These are phyloP conservation scores for Pterocarpus santalinus DNA, from an alignment of 306 rosid genomes.

Conservation along the genomic window DNA sequence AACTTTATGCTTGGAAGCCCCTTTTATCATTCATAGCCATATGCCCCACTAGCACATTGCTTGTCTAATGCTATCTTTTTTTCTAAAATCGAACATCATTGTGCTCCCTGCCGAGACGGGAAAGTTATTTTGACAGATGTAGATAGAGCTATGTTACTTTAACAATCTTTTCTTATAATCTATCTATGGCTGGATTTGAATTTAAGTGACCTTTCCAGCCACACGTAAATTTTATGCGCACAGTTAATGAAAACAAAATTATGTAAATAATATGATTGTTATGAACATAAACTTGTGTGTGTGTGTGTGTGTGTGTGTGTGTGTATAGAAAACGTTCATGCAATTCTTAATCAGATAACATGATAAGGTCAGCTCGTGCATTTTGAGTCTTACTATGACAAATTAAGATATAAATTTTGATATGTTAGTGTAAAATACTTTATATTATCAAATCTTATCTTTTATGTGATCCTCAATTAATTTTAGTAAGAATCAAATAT, in stretches of 20 bases:
- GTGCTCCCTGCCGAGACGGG: slow-evolving; percentile 31
- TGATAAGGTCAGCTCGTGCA: not conserved
- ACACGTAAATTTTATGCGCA: not conserved
- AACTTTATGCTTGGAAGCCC: slow-evolving; percentile 43
- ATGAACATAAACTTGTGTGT: no score
- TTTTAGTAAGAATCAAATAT: no score
- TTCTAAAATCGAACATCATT: slow-evolving; percentile 33
- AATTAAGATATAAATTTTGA: no score
- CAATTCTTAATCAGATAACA: not conserved
- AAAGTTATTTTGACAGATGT: not conserved
- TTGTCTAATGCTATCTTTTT: slow-evolving; percentile 28
- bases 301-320: not conserved
- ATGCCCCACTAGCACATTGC: slow-evolving; percentile 52
- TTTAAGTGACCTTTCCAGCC: not conserved
- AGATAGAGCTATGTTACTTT: not conserved
- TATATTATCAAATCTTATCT: no score
- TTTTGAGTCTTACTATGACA: not conserved
- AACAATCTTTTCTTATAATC: not conserved
- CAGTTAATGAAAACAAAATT: not conserved
- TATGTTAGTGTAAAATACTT: no score
- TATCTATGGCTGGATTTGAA: not conserved
- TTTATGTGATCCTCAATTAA: no score
- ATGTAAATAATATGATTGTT: not conserved
- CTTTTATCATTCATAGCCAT: slow-evolving; percentile 47
- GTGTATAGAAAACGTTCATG: not conserved